Evolutionary conservation across 2,329 filamentous ascomycete species (phyloP), one percentile per base, ranked within the genome.

Genomic region (Fusarium citri): DNA sequence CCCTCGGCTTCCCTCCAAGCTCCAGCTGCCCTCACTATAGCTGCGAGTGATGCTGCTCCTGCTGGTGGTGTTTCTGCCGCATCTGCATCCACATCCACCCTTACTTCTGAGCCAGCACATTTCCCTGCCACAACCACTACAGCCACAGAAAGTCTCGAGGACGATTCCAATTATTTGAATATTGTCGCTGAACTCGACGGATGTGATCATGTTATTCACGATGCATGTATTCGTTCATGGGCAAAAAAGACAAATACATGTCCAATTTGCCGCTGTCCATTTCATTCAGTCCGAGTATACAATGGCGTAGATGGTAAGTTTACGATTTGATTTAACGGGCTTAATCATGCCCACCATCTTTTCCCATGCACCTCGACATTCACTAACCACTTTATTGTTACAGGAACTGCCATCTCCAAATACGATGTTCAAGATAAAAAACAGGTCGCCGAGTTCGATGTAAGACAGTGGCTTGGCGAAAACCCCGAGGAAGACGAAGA

Each of bases 221-320:
- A 99, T 83, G 90, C 92, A 55, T 99, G 96, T 80, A 87, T 99
- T 73, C 92, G 92, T 74, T 93, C 94, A 73, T 99, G 96, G 96
- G 94, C 95, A 47, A 93, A 97, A 81, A 92, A 97, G 80, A 95
- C 96, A 69, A 99, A 98, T 82, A 98, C 94, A 78, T 99, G 96
- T 80, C 96, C 96, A 47, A 97, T 99, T 80, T 99, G 96, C 82
- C 92, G 96, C 73, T 92, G 93, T 75, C 89, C 88, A 69, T 98
- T 99, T 84, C 95, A 98, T 81, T 83, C 91, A 74, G 94, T 99
- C 72, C 90, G 96, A 78, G 90, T 99, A 66, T 92, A 92, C 80
- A 89, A 92, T 77, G 89, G 87, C 72, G 83, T 94, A 76, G 92
- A 93, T 85, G 93, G 94, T 96, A 87, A 82, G 88, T 37, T 37